Evolutionary conservation across 179 eudicot genomes (phyloP), one percentile per base, ranked within the genome.

Genomic region (Beta corolliflora): DNA sequence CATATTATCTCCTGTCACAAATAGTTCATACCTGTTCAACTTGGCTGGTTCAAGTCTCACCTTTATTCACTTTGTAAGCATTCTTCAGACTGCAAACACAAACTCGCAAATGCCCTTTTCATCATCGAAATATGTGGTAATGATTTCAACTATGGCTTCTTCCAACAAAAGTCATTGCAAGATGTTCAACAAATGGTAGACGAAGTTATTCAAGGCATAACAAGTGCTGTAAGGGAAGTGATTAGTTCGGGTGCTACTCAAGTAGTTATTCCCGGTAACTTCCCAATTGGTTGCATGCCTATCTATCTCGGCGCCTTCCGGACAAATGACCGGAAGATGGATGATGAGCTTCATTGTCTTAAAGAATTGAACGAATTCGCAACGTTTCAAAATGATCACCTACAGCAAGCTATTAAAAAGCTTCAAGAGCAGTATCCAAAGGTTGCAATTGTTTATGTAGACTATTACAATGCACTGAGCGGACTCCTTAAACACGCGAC

Each of bases 211-310:
- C 18, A 76, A 61, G 5, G 44, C 5, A 73, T 73, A 4, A 25
- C 13, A 21, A 54, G 12, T 2, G 23, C 48, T 21, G 77, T 73
- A 1, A 31, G 15, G 71, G 78, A 64, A 36, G 29, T 80, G 11
- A 80, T 80, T 7, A 15, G 44, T 73, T 18, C 13, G 0, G 83
- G 83, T 63, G 83, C 66, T 0, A 80, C 71, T 36, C 50, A n/a
- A 44, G 31, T 80, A 3, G 46, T 80, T 9, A 53, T 80, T 52
- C 83, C 83, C 0, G 79, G 83, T 9, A 64, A 64, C 67, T 73
- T 80, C 64, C 73, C 83, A 0, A 64, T 80, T 10, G 82, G 82
- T 2, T 80, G 82, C 48, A n/a, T 74, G n/a, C n/a, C n/a, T n/a
- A n/a, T n/a, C n/a, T n/a, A n/a, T n/a, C n/a, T n/a, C n/a, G n/a